These are phyloP conservation scores for Fusarium verrucosum DNA, from an alignment of 2,329 filamentous ascomycete species.

Conservation along the genomic window DNA sequence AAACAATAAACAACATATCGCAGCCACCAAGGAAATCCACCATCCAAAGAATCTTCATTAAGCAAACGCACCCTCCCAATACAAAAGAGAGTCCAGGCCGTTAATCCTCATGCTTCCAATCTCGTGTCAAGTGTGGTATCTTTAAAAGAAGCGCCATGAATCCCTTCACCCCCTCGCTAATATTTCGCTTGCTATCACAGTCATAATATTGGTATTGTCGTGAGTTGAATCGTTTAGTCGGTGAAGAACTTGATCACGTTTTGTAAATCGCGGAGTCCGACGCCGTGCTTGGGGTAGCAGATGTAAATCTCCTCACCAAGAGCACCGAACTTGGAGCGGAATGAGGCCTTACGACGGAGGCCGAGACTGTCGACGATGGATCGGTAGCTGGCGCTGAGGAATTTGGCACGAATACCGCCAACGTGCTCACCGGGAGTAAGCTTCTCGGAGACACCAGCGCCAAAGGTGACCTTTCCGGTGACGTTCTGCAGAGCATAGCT, in stretches of 20 bases:
- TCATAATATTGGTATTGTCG: neutral
- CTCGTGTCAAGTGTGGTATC: constrained; percentile 29
- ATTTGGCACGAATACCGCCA: constrained; percentile 79
- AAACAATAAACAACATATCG: constrained; percentile 17
- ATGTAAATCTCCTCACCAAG: constrained; percentile 87
- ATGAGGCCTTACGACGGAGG: constrained; percentile 85
- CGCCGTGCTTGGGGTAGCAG: constrained; percentile 85
- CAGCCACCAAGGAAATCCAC: constrained; percentile 11
- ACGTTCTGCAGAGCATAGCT: constrained; percentile 69
- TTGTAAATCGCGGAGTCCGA: constrained; percentile 82
- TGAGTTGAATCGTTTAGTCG: constrained; percentile 58
- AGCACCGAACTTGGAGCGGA: constrained; percentile 89
- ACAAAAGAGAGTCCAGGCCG: constrained; percentile 10
- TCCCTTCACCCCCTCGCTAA: neutral
- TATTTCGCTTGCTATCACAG: neutral
- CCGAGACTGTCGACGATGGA: constrained; percentile 84
- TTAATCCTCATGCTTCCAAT: constrained; percentile 20
- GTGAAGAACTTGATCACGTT: constrained; percentile 94
- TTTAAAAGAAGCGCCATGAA: constrained; percentile 17
- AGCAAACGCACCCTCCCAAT: neutral
- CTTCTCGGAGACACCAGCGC: constrained; percentile 78
- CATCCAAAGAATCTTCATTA: constrained; percentile 15
- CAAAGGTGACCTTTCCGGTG: constrained; percentile 78
- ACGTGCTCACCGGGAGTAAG: constrained; percentile 84
- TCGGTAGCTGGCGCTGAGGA: constrained; percentile 84